These are phyloP conservation scores for Albophoma yamanashiensis DNA, from an alignment of 2,329 filamentous ascomycete genomes.

Conservation along the genomic window DNA sequence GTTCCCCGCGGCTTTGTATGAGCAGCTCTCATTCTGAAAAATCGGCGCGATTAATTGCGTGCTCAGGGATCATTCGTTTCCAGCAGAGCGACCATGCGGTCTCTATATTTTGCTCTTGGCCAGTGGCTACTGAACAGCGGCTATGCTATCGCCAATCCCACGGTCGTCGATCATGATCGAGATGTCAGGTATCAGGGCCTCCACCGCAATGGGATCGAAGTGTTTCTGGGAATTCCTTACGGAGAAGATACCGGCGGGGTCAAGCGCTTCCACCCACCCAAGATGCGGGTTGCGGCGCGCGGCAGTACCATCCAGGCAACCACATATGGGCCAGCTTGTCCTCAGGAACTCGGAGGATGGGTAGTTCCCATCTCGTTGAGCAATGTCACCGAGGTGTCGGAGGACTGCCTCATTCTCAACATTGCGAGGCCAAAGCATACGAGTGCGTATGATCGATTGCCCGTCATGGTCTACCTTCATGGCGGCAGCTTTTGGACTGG, in stretches of 20 bases:
- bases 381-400: conserved; percentile 26
- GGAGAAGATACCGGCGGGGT: conserved; percentile 32
- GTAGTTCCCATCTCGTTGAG: conserved; percentile 18
- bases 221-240: conserved; percentile 36
- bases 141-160: not conserved
- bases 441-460: conserved; percentile 11
- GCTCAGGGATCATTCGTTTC: no score
- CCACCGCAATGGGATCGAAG: conserved; percentile 30
- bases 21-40: no score
- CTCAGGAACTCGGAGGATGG: conserved; percentile 24
- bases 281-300: conserved; percentile 16
- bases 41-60: no score
- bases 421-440: conserved; percentile 18
- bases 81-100: not conserved
- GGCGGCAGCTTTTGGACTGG: conserved; percentile 22
- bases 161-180: conserved; percentile 7
- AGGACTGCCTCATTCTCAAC: conserved; percentile 25
- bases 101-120: not conserved
- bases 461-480: conserved; percentile 25
- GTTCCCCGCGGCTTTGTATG: no score
- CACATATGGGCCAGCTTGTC: conserved; percentile 31
- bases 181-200: conserved; percentile 31
- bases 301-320: conserved; percentile 26
- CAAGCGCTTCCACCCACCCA: conserved; percentile 35
- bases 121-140: not conserved